A percentile compares a stretch with the other conserved stretches of the same genome.
Evolutionary conservation across 306 rosid genomes (phyloP).

Genomic region (Lotus japonicus): DNA sequence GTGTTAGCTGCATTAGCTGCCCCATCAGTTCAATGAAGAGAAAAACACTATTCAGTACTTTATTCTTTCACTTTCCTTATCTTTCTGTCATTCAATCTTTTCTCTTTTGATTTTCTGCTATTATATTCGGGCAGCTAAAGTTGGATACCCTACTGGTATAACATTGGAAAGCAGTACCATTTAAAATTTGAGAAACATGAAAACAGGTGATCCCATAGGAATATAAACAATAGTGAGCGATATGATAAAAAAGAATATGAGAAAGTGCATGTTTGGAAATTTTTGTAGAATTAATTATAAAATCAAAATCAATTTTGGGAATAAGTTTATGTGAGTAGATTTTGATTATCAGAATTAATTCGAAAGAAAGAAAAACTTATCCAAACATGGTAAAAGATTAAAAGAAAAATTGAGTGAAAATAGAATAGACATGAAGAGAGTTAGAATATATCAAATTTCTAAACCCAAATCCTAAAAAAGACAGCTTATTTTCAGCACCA

Average conservation of each 20-base stretch:
- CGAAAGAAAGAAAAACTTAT: no score
- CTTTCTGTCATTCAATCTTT: slow-evolving; percentile 23
- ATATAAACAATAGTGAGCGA: not conserved
- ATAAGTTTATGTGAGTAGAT: no score
- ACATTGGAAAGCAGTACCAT: not conserved
- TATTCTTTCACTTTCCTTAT: not conserved
- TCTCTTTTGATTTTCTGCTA: slow-evolving; percentile 9
- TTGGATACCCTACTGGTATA: not conserved
- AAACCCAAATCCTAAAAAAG: not conserved
- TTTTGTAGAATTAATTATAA: no score
- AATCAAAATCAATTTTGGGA: no score
- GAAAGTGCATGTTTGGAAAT: no score
- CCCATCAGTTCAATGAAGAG: not conserved
- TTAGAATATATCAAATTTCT: no score
- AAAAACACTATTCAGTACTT: slow-evolving; percentile 1
- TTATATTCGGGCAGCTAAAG: not conserved
- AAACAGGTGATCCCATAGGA: not conserved
- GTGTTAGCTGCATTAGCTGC: not conserved
- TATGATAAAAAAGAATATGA: no score
- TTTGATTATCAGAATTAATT: no score
- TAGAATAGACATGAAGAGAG: no score
- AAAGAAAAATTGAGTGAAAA: no score
- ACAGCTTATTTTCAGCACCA: not conserved
- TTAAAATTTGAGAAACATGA: not conserved
- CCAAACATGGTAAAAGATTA: no score